Percentiles rank a stretch among this genome's conserved stretches.
Conservation (phyloP, 2,329 filamentous ascomycete genomes). For the Aschersonia sp. region DNA sequence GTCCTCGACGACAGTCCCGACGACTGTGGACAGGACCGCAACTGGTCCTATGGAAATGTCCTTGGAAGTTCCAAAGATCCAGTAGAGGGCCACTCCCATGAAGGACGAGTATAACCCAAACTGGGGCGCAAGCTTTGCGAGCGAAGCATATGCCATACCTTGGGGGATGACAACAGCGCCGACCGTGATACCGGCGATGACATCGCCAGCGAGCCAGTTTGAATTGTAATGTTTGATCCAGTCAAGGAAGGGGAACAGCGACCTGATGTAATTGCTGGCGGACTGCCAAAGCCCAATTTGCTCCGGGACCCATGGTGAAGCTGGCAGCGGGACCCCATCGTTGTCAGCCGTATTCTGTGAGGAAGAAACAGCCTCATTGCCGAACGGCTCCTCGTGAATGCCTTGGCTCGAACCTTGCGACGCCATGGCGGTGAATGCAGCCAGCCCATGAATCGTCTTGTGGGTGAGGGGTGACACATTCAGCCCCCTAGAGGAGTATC, state of each 20-base stretch:
- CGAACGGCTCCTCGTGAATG: no score
- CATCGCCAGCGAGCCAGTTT: conserved; percentile 77
- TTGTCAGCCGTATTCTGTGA: no score
- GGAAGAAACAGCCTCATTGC: no score
- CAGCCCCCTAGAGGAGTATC: no score
- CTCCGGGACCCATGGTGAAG: background rate
- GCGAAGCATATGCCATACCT: conserved; percentile 83
- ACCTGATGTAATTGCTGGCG: conserved; percentile 17
- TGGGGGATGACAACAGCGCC: conserved; percentile 76
- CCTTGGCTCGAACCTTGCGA: no score
- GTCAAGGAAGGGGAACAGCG: conserved; percentile 73
- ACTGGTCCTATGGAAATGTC: conserved; percentile 97
- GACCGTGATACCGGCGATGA: conserved; percentile 58
- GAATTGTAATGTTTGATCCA: conserved; percentile 86
- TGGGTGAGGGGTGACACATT: no score
- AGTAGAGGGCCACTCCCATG: conserved; percentile 88
- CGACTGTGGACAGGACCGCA: conserved; percentile 85
- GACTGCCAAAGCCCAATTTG: background rate
- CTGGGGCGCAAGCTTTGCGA: conserved; percentile 67
- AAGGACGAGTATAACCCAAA: conserved; percentile 82
- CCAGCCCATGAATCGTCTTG: no score
- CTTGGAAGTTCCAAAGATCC: conserved; percentile 96
- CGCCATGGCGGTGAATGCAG: no score
- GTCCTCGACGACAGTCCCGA: conserved; percentile 64
- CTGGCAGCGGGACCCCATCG: background rate